Base-by-base conservation (phyloP, 371 early-diverging fungal species). In the Mortierella sp. region DNA sequence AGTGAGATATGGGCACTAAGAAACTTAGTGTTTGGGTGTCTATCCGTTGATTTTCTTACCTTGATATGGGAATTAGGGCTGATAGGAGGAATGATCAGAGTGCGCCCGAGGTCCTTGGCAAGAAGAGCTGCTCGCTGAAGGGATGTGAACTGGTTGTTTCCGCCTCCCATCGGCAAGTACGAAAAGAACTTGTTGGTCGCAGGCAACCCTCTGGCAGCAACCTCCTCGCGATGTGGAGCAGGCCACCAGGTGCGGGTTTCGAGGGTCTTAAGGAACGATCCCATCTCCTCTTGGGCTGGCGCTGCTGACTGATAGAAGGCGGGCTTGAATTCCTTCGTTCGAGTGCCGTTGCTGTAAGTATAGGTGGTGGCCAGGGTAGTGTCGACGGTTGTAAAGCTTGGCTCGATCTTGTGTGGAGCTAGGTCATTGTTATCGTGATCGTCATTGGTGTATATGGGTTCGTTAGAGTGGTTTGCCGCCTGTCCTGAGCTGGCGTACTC, bases 101-200 rank as follows among this genome's bases (percentile, higher is more conserved):
- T 84, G 43, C 85, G 78, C 2, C 75, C 75, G 43, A 81, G 81
- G 56, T 81, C 81, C 70, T 84, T 84, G 49, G 85, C 85, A 56
- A 84, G 41, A 3, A 84, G 41, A 1, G 85, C 85, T 16, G 85
- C 85, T 56, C 76, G 81, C 46, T 84, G 81, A 6, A 84, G 76
- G 0, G 81, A 75, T 3, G 81, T 76, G 56, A 84, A 84, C 75
- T 84, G 85, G 75, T 84, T 84, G 71, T 84, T 84, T 2, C 85
- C 79, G 5, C 85, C 85, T 4, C 85, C 85, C 81, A 84, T 81
- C 5, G 85, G 85, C 72, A 84, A 27, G n/a, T 81, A 84, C 4
- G 76, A 72, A 43, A 84, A 76, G 65, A 76, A 83, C 29, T 51
- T 24, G 29, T 74, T 35, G 49, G 81, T 70, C 54, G 24, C 29